Base-by-base conservation (phyloP, 1,284 basidiomycete genomes). In the Leccinum griseonigrum region DNA sequence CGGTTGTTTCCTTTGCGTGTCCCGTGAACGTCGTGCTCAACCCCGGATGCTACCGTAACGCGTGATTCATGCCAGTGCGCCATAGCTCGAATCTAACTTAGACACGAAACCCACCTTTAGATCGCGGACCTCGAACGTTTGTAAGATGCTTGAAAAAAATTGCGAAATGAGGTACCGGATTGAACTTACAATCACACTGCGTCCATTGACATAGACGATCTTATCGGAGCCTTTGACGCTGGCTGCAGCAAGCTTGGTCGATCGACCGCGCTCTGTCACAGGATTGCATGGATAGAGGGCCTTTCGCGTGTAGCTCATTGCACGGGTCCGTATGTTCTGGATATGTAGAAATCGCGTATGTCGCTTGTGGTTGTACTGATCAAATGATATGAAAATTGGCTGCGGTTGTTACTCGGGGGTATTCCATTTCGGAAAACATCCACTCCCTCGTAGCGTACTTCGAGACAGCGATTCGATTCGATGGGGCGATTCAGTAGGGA, bases 171-270 rank as follows among this genome's bases (percentile, higher is more conserved):
- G 38, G 28, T 40, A 62, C 28, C 53, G 26, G 46, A 51, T 6
- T 31, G 29, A 6, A 82, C 93, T 70, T 71, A 95, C 93, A 68
- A 96, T 87, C 56, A 97, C 88, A 28, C 87, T 87, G 73, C 90
- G 87, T 50, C 94, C 94, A 71, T 93, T 95, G 2, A 90, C 84
- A 72, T 98, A 98, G 38, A 93, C 83, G 62, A 98, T 78, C 79
- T 91, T 95, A 73, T 92, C 90, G 14, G 69, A 69, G 28, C 69
- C 69, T 56, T 69, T 73, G 60, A 70, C 58, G 68, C 94, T 94
- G 70, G 84, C 85, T 22, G 91, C 85, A 71, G 86, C 87, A 59
- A 98, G 85, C 78, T 95, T 97, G 28, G 94, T 95, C 4, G 91
- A 83, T 60, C 78, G 77, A 14, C 91, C 93, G 26, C 92, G 83